Evolutionary conservation across 2,329 filamentous ascomycete genomes (phyloP), one percentile per base, ranked within the genome.

Genomic region (Aureobasidium sp.): DNA sequence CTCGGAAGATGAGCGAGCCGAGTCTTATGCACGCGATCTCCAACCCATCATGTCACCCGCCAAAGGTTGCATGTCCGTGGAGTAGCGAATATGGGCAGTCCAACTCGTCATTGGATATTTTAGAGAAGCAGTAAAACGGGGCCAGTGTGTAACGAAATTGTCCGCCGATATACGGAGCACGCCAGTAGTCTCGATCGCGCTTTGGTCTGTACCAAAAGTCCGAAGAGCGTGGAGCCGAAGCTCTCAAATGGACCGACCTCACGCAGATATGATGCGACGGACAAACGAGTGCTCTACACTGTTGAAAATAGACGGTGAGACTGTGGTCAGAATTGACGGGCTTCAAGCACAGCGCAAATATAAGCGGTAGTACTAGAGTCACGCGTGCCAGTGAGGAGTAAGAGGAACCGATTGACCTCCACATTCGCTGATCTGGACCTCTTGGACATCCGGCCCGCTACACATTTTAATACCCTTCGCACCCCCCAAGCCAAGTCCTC

Each of bases 141-240:
- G 31, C 6, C 23, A 47, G 42, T 20, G 20, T 47, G 42, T 33
- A 47, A 29, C 20, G 16, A 59, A 23, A n/a, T 56, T 48, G 43
- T 40, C 11, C 33, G 58, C 58, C 58, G 58, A 61, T 61, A 29
- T 40, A 16, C 58, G 58, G 58, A 59, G 51, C 51, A 47, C 31
- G 18, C 23, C 25, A 36, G 10, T 50, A 40, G 15, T 25, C n/a
- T 23, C 23, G 45, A 20, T 50, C 23, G n/a, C 43, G 43, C 43
- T 25, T 45, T 48, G 11, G 31, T 29, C 11, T 23, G 16, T 11
- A 58, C n/a, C 40, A n/a, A 43, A 36, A 47, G 43, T 61, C 58
- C 58, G 58, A 61, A 50, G 45, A 59, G 43, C 55, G 45, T 48
- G 58, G 58, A 61, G 58, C 58, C 58, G 58, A 61, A 50, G 58